A percentile compares a stretch with the other conserved stretches of the same genome.
Conservation (phyloP, 306 rosid genomes). For the Abrus pulchellus region DNA sequence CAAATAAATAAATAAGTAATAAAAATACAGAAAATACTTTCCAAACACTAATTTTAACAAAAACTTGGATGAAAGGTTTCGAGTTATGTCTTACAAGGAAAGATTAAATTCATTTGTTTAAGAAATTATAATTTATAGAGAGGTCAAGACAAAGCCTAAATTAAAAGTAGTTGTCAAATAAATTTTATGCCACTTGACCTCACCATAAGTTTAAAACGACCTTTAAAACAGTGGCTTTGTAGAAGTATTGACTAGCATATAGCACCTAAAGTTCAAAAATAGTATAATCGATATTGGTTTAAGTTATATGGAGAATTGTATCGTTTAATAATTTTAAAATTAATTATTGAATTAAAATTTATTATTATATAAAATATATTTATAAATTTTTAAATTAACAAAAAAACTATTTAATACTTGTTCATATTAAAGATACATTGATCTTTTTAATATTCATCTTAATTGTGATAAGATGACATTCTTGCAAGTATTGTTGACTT, state of each 20-base stretch:
- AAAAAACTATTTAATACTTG: no score
- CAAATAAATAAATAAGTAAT: background rate
- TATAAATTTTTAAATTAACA: no score
- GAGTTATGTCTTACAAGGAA: background rate
- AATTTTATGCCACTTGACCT: background rate
- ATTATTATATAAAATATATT: no score
- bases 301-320: no score
- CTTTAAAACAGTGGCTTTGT: background rate
- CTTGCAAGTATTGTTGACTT: no score
- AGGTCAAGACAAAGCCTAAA: background rate
- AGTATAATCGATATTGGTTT: no score
- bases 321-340: no score
- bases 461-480: no score
- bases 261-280: no score
- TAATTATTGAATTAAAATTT: no score
- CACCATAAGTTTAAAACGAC: background rate
- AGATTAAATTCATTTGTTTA: background rate
- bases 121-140: background rate
- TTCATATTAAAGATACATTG: no score
- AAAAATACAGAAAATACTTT: background rate
- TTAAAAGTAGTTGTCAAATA: background rate
- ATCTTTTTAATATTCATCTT: no score
- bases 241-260: background rate
- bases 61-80: background rate
- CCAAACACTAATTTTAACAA: background rate